phyloP scores from a whole-genome alignment of 2,329 filamentous ascomycete genomes.

The Mycosphaerelloides madeirae region DNA sequence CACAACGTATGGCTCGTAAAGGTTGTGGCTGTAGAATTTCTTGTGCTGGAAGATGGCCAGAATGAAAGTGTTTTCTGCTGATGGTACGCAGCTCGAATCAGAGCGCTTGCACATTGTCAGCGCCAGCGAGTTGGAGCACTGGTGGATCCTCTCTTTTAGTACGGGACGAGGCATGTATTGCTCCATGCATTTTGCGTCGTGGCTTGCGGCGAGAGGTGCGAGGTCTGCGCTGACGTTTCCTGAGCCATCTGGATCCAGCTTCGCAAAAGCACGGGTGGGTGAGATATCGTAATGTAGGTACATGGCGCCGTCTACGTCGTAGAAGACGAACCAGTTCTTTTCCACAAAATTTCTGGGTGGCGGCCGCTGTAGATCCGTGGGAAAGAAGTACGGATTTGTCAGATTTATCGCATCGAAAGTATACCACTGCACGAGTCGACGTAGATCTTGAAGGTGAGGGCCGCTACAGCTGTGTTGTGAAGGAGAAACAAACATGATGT shows the following conservation, averaged over 20 bases:
- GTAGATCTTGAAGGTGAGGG: constrained; percentile 52
- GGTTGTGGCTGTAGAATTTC: constrained; percentile 43
- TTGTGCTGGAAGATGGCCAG: constrained; percentile 54
- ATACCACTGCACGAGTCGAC: constrained; percentile 37
- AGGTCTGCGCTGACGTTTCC: too few relatives aligned
- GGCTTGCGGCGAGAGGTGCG: constrained; percentile 33
- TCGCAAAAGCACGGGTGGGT: too few relatives aligned
- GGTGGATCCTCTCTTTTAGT: constrained; percentile 48
- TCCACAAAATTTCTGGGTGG: constrained; percentile 44
- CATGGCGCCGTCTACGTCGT: constrained; percentile 48
- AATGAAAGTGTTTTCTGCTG: constrained; percentile 50
- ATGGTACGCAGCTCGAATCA: constrained; percentile 41
- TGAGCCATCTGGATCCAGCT: constrained; percentile 41
- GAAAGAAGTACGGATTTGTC: constrained; percentile 33
- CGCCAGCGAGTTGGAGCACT: constrained; percentile 54
- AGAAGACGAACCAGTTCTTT: constrained; percentile 57
- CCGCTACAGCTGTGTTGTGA: constrained; percentile 52
- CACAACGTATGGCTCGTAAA: constrained; percentile 53
- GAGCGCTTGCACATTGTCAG: constrained; percentile 50
- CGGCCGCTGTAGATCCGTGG: constrained; percentile 50
- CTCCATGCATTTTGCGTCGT: constrained; percentile 49
- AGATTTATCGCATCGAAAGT: constrained; percentile 1
- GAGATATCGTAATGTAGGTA: too few relatives aligned
- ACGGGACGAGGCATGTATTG: constrained; percentile 17
- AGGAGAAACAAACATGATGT: constrained; percentile 52